Base-by-base conservation (phyloP, 768 basidiomycete genomes). In the Termitomyces sp. region DNA sequence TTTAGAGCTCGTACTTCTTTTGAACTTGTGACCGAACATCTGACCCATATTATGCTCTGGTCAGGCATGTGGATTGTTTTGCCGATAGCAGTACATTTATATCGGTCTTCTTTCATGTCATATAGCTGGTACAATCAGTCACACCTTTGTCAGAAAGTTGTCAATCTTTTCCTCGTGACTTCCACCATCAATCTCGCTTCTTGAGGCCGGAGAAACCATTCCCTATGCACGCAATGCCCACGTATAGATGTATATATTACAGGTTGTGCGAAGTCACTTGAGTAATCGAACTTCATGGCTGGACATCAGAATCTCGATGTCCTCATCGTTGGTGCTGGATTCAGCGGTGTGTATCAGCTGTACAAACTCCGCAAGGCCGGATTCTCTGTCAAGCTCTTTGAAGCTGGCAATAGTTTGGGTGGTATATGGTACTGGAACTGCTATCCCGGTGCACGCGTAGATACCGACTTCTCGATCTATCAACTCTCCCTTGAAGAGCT, bases 281-380 rank as follows among this genome's bases (percentile, higher is more conserved):
- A 47, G 11, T 34, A 34, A 12, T 21, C 1, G 8, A 9, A 50
- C 40, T 24, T 21, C 49, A 51, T 51, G 49, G 9, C 26, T 24
- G 40, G 37, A 19, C 32, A 55, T 22, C 51, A 37, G 42, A 37
- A 55, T 12, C 37, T 64, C 35, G 66, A 67, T 48, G 59, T 60
- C 22, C 60, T 66, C 46, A 55, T 67, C 24, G 62, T 67, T 9
- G 45, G 45, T n/a, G 45, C 45, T 6, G 45, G 45, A 26, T 45
- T 45, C 2, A 45, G 10, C 12, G 45, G 45, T 1, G 26, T 30
- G 5, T 45, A 45, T 45, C 45, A 45, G n/a, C n/a, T 45, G 17
- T n/a, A 45, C 28, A 19, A 19, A 45, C 28, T 45, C 28, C 45
- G 45, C 28, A 19, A 45, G 9, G n/a, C 45, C 5, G 45, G 45